Percentiles rank a stretch among this genome's conserved stretches.
Conservation (phyloP, 2,329 filamentous ascomycete genomes). For the Parascedosporium putredinis region DNA sequence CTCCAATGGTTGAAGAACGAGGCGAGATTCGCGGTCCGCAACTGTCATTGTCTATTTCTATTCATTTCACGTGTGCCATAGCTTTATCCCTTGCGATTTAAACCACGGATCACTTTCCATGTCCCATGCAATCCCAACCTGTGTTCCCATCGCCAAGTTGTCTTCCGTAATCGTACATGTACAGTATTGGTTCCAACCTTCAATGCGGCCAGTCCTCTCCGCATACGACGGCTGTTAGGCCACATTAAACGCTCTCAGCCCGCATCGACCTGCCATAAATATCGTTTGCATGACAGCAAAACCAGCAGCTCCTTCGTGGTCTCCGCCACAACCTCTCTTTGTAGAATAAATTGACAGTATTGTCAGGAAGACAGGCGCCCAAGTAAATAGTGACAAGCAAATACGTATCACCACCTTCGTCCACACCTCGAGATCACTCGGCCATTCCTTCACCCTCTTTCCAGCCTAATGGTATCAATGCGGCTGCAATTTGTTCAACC, state of each 20-base stretch:
- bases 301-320: too few species aligned
- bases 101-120: too few species aligned
- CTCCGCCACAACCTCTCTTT: too few species aligned
- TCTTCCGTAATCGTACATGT: neutral
- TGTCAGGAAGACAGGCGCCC: too few species aligned
- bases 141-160: neutral
- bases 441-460: constrained; percentile 43
- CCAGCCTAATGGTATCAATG: constrained; percentile 80
- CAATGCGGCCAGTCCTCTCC: too few species aligned
- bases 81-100: too few species aligned
- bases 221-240: neutral
- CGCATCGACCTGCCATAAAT: neutral
- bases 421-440: too few species aligned
- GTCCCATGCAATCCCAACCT: neutral
- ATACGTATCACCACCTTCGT: too few species aligned
- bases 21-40: neutral
- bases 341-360: too few species aligned
- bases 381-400: too few species aligned
- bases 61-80: too few species aligned
- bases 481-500: constrained; percentile 73
- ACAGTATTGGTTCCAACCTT: too few species aligned
- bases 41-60: neutral
- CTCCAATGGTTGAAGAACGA: neutral
- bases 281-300: neutral
- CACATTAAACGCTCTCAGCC: neutral